Conservation (phyloP, 2,329 filamentous ascomycete genomes). For the Chaetothyriales sp. region DNA sequence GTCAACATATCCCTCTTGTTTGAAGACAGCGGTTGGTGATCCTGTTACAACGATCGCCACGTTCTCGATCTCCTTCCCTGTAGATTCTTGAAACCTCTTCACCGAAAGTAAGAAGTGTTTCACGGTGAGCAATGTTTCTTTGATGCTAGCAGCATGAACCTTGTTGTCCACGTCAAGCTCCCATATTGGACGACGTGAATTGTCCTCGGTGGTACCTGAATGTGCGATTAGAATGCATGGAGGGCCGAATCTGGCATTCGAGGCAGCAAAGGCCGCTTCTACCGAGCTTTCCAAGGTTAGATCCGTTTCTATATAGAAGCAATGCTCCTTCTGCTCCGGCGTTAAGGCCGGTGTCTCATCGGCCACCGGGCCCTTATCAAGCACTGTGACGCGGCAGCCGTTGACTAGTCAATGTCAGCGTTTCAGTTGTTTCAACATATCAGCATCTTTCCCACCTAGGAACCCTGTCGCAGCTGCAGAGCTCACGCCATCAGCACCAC, state of each 20-base stretch:
- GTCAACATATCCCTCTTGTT: slow-evolving; percentile 37
- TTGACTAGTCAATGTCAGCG: slow-evolving; percentile 25
- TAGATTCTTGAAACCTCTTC: slow-evolving; percentile 26
- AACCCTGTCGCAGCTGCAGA: slow-evolving; percentile 39
- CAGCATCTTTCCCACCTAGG: slow-evolving; percentile 28
- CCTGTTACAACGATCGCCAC: slow-evolving; percentile 41
- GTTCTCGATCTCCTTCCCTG: slow-evolving; percentile 32
- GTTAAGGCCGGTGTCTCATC: slow-evolving; percentile 17
- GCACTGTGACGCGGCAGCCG: slow-evolving; percentile 42
- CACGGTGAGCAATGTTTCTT: slow-evolving; percentile 42
- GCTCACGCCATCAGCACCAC: slow-evolving; percentile 40
- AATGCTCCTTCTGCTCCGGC: slow-evolving; percentile 21
- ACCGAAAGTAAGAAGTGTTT: slow-evolving; percentile 41
- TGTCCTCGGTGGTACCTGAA: slow-evolving; percentile 39
- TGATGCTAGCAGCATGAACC: slow-evolving; percentile 37
- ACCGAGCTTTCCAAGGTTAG: slow-evolving; percentile 36
- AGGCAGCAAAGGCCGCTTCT: slow-evolving; percentile 24
- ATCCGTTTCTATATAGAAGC: slow-evolving; percentile 35
- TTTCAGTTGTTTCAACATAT: no score
- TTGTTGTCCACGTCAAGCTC: slow-evolving; percentile 38
- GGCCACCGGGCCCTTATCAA: slow-evolving; percentile 31
- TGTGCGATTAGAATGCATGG: slow-evolving; percentile 42
- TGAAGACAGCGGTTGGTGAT: slow-evolving; percentile 39
- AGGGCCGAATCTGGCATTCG: slow-evolving; percentile 31
- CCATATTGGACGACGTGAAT: slow-evolving; percentile 38